Base-by-base conservation (phyloP, 2,329 filamentous ascomycete genomes). In the Colletotrichum sp. region DNA sequence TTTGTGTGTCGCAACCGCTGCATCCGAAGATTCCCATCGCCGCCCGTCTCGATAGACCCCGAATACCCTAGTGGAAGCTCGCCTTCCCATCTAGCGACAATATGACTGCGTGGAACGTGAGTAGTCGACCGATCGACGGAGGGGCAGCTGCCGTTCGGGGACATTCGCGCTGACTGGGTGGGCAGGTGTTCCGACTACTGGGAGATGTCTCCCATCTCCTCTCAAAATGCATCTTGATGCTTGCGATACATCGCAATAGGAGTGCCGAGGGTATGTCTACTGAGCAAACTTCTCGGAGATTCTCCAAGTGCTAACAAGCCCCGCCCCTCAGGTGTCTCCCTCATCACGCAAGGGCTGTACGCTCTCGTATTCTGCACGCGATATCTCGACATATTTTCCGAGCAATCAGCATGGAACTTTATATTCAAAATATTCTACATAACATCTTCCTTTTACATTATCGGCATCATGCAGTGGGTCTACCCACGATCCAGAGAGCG, bases 351-450 rank as follows among this genome's bases (percentile, higher is more conserved):
- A 85, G 90, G 93, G 72, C 92, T 98, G 78, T 98, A 98, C 86
- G 92, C 93, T 71, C 84, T 94, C 78, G 96, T 98, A 74, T 98
- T 98, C 86, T 88, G 93, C 81, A 93, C 95, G 6, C 92, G 96
- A 76, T 98, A 98, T 85, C 91, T 96, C 78, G 95, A 98, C 83
- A 87, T 98, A 78, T 95, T 98, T 83, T 81, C 78, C 9, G 89
- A 91, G 80, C 82, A 81, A 12, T 86, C 84, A 30, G 78, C 80
- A 75, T 97, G 94, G 92, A 96, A 97, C 85, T 91, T 93, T 79
- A 88, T 94, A 75, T 94, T 98, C 85, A 98, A 98, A 88, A 89
- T 97, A 77, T 95, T 98, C 86, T 98, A 98, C 86, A 94, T 98
- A 76, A 81, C 91, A 5, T 95, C 94, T 6, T 96, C 94, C 2